Percentiles rank a stretch among this genome's conserved stretches.
phyloP scores from a whole-genome alignment of 1,284 basidiomycete species.

The Sporisorium iseilematis-ciliati region DNA sequence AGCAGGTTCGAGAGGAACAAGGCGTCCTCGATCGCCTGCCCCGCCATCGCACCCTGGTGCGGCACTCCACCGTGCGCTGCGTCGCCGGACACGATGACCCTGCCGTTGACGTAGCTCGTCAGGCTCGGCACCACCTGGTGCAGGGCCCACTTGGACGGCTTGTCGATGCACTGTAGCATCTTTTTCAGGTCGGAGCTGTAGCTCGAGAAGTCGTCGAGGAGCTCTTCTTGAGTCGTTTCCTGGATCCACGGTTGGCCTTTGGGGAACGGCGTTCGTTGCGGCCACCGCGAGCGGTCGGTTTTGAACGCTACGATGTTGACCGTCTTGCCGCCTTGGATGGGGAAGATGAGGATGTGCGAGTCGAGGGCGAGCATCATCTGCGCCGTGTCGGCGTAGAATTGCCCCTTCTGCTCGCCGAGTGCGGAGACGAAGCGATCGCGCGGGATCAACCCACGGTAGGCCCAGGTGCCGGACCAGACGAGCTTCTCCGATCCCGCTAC shows the following conservation, averaged over 20 bases:
- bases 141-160: constrained; percentile 76
- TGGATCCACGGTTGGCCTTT: constrained; percentile 73
- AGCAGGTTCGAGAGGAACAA: constrained; percentile 74
- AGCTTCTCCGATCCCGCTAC: constrained; percentile 36
- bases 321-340: constrained; percentile 72
- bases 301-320: constrained; percentile 75
- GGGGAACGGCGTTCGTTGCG: constrained; percentile 60
- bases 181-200: constrained; percentile 73
- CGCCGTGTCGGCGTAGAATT: constrained; percentile 48
- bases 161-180: constrained; percentile 72
- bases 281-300: constrained; percentile 71
- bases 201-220: constrained; percentile 73
- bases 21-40: constrained; percentile 77
- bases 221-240: constrained; percentile 71
- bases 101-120: constrained; percentile 72
- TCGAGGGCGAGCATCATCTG: constrained; percentile 61
- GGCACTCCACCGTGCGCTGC: constrained; percentile 77
- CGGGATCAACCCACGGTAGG: constrained; percentile 61
- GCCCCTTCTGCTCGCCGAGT: constrained; percentile 44
- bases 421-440: constrained; percentile 47
- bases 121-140: constrained; percentile 74
- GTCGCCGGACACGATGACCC: constrained; percentile 75
- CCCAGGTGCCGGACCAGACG: constrained; percentile 62
- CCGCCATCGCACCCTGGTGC: constrained; percentile 76
- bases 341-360: constrained; percentile 75